Percentiles rank a stretch among this genome's conserved stretches.
phyloP scores from a whole-genome alignment of 495 filamentous ascomycete genomes.

The Podospora pseudocomata region DNA sequence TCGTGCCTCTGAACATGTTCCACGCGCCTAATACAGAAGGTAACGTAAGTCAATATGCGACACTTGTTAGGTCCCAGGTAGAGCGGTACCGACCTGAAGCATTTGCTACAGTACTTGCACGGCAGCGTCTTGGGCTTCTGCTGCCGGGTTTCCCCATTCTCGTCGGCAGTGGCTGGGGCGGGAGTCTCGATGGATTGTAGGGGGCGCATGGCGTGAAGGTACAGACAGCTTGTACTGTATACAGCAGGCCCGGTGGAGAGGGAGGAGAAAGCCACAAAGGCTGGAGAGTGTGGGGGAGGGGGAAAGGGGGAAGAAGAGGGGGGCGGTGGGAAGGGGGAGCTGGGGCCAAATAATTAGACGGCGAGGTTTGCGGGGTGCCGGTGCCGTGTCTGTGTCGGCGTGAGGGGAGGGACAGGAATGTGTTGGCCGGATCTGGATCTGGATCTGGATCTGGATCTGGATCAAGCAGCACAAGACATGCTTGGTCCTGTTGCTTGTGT shows the following conservation, averaged over 20 bases:
- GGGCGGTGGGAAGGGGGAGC: slow-evolving; percentile 13
- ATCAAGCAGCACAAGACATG: slow-evolving; percentile 24
- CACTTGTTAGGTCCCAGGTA: slow-evolving; percentile 29
- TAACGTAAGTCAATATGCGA: slow-evolving; percentile 42
- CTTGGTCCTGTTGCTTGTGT: slow-evolving; percentile 15
- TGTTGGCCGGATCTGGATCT: background rate
- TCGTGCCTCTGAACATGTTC: slow-evolving; percentile 61
- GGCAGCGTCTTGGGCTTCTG: slow-evolving; percentile 54
- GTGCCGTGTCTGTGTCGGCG: slow-evolving; percentile 11
- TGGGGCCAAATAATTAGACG: slow-evolving; percentile 18
- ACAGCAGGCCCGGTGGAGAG: slow-evolving; percentile 23
- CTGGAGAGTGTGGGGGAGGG: background rate
- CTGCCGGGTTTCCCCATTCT: slow-evolving; percentile 46
- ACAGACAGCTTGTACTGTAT: slow-evolving; percentile 21
- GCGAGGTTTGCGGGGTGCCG: slow-evolving; percentile 28
- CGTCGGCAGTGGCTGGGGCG: slow-evolving; percentile 40
- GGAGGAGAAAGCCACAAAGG: background rate
- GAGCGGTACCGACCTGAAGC: slow-evolving; percentile 48
- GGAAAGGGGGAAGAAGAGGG: slow-evolving; percentile 21
- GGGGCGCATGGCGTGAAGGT: slow-evolving; percentile 40
- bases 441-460: background rate
- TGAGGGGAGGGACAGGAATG: slow-evolving; percentile 2
- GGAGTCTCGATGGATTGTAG: slow-evolving; percentile 49
- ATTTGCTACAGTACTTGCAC: slow-evolving; percentile 54
- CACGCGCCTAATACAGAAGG: slow-evolving; percentile 49